A percentile compares a stretch with the other conserved stretches of the same genome.
phyloP scores from a whole-genome alignment of 2,329 filamentous ascomycete genomes.

The Fusarium devonianum region DNA sequence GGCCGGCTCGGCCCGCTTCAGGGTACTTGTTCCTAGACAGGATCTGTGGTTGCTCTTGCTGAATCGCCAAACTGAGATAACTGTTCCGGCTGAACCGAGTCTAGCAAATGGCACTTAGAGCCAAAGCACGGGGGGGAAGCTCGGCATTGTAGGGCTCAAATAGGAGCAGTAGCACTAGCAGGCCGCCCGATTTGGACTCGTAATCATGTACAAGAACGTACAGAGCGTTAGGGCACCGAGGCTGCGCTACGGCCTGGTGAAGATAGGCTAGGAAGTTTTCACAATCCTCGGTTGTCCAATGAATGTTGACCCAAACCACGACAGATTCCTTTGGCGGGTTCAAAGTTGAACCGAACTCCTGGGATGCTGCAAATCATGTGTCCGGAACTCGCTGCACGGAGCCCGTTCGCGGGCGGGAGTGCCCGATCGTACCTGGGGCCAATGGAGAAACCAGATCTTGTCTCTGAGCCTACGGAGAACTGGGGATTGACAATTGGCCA shows the following conservation, averaged over 20 bases:
- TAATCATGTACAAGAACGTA: constrained; percentile 12
- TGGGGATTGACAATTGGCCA: constrained; percentile 26
- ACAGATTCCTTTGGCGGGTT: constrained; percentile 25
- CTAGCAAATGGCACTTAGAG: constrained; percentile 1
- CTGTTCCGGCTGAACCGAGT: no score
- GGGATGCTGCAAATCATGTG: constrained; percentile 47
- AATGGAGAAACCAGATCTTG: constrained; percentile 35
- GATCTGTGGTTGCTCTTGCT: constrained; percentile 8
- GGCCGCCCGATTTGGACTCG: constrained; percentile 10
- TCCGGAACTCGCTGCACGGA: constrained; percentile 38
- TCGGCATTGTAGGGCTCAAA: no score
- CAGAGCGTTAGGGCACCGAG: constrained; percentile 16
- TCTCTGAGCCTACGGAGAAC: constrained; percentile 25
- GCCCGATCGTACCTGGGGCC: constrained; percentile 38
- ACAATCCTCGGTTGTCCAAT: constrained; percentile 27
- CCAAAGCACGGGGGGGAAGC: no score
- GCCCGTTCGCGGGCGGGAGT: constrained; percentile 32
- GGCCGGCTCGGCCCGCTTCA: constrained; percentile 40
- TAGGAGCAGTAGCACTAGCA: no score
- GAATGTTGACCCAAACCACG: constrained; percentile 16
- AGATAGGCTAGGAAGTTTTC: constrained; percentile 28
- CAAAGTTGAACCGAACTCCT: constrained; percentile 35
- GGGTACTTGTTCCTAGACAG: constrained; percentile 20
- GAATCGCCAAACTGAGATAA: no score
- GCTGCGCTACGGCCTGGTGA: constrained; percentile 23